Conservation (phyloP, 495 filamentous ascomycete species). For the Talaromyces stipitatus region DNA sequence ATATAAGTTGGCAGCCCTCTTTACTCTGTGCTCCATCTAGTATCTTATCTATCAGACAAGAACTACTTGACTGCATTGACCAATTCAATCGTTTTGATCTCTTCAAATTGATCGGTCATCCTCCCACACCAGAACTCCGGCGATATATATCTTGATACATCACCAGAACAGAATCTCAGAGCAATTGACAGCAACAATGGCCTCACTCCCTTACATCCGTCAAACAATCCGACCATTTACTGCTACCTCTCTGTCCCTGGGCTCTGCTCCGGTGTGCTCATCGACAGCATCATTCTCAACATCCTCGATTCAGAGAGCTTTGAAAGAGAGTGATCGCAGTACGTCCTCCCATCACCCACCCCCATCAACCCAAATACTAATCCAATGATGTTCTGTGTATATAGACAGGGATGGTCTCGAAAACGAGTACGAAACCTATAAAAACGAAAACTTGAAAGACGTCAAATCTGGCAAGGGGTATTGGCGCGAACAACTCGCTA, state of each 20-base stretch:
- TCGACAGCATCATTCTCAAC: constrained; percentile 18
- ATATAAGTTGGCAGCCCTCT: not conserved
- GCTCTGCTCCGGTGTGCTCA: not conserved
- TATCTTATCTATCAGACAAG: too few species aligned
- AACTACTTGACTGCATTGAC: not conserved
- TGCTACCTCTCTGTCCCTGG: constrained; percentile 21
- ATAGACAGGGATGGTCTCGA: constrained; percentile 34
- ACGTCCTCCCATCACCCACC: constrained; percentile 3
- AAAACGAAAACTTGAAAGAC: constrained; percentile 61
- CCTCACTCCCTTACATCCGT: not conserved
- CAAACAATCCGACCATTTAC: constrained; percentile 13
- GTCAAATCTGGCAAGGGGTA: constrained; percentile 67
- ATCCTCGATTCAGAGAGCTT: constrained; percentile 14
- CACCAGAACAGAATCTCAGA: too few species aligned
- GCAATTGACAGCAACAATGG: too few species aligned
- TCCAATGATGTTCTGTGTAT: too few species aligned
- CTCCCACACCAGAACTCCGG: too few species aligned
- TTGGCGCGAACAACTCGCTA: constrained; percentile 76
- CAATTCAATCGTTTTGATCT: not conserved
- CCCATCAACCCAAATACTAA: not conserved
- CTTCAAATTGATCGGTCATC: not conserved
- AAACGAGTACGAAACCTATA: constrained; percentile 56
- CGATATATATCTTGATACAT: not conserved
- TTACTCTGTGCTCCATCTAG: not conserved
- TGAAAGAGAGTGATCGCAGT: constrained; percentile 33